Base-by-base conservation (phyloP, 1,284 basidiomycete species). In the Salmacisia buchloeana region DNA sequence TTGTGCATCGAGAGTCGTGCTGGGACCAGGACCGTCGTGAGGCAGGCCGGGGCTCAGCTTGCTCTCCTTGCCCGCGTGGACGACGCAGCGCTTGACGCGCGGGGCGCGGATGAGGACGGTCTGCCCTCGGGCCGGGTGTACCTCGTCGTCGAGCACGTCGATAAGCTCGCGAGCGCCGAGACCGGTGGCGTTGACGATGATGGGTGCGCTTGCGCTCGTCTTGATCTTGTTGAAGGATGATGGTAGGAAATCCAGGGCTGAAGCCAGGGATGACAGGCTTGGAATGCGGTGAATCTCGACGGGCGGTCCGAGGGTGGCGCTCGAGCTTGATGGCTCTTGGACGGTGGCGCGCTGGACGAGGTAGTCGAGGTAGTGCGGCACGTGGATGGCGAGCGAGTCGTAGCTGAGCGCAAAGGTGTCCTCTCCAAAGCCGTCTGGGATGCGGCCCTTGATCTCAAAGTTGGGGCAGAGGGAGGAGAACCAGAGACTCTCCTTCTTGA, bases 81-180 rank as follows among this genome's bases (percentile, higher is more conserved):
- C 59, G 72, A 57, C 56, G 27, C 43, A 38, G 38, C 83, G 49
- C 49, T 54, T 54, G 23, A 54, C 31, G 49, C 79, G 85, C 1
- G 91, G 91, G 0, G 90, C 89, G 60, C 85, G 81, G 13, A 91
- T 82, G 29, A 91, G 81, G 9, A 92, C 86, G 0, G 90, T 93
- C 81, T 96, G 93, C 0, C 93, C 93, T 45, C 91, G 85, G 60
- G 92, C 85, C 0, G 92, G 92, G 75, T 86, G 86, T 25, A 92
- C 84, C 75, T 92, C 89, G 68, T 90, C 86, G 2, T 94, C 86
- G 3, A 90, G 57, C 0, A 74, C 73, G 31, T 75, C 74, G 31
- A 45, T n/a, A 2, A 77, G 63, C 4, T 69, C 63, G 6, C 58
- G 69, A n/a, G 71, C 68, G 12, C 80, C 81, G 1, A 81, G 71